Evolutionary conservation across 2,329 filamentous ascomycete genomes (phyloP).

Genomic region (Apiospora aurea): DNA sequence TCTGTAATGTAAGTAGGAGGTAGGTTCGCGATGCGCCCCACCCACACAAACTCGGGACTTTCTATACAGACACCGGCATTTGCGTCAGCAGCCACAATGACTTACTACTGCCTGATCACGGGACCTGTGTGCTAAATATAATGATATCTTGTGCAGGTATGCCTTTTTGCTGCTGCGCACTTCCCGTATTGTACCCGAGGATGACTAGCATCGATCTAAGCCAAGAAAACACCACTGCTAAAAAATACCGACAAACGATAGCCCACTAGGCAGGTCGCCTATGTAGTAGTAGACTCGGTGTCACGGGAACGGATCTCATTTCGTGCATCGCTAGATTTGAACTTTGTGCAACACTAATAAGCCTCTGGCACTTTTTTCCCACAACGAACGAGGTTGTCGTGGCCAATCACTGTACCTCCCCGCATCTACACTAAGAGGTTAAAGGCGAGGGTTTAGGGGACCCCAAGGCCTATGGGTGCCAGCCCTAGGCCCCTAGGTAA

Average conservation of each 20-base stretch:
- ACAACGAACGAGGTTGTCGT: neutral
- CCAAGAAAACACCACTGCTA: neutral
- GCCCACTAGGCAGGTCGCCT: neutral
- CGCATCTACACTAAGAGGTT: neutral
- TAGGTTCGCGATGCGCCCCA: neutral
- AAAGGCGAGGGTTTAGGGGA: neutral
- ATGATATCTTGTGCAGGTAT: neutral
- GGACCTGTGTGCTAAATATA: neutral
- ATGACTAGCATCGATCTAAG: neutral
- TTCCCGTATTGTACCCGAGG: neutral
- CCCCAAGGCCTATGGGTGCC: neutral
- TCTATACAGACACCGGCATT: neutral
- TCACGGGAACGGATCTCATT: constrained; percentile 16
- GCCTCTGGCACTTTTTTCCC: neutral
- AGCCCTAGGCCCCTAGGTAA: constrained; percentile 14
- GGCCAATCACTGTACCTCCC: neutral
- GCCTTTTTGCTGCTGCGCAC: neutral
- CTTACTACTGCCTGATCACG: neutral
- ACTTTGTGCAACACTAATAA: constrained; percentile 14
- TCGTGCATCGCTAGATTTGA: constrained; percentile 18
- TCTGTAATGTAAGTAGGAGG: neutral
- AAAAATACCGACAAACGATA: neutral
- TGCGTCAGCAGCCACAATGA: neutral
- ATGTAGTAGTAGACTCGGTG: constrained; percentile 13
- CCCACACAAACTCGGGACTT: constrained; percentile 12